Conservation (phyloP, 352 stramenopile species). For the Phytopythium litorale region DNA sequence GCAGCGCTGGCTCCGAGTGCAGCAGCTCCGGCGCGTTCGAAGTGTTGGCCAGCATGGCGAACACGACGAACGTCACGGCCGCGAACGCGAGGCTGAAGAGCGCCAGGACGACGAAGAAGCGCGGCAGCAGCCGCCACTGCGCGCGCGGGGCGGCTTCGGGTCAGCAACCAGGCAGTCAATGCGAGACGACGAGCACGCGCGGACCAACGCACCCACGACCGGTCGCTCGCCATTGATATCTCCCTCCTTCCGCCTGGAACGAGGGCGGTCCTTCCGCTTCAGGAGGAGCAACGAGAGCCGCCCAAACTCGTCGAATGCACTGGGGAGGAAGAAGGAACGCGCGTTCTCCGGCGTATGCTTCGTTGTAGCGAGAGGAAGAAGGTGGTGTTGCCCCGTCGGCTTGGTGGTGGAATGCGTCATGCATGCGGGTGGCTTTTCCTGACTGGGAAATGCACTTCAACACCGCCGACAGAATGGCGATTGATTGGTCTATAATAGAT, state of each 20-base stretch:
- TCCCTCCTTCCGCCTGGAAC: too few relatives aligned
- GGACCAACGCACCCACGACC: not conserved
- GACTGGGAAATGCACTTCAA: not conserved
- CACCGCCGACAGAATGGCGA: too few relatives aligned
- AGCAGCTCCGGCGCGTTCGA: not conserved
- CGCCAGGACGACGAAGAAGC: conserved; percentile 19
- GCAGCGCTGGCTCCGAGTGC: conserved; percentile 6
- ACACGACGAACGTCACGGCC: conserved; percentile 17
- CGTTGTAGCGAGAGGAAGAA: too few relatives aligned
- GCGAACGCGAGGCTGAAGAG: conserved; percentile 25
- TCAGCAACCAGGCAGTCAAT: not conserved
- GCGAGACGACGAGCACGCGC: not conserved
- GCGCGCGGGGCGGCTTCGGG: not conserved
- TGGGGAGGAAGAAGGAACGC: too few relatives aligned
- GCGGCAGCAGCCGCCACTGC: conserved; percentile 24
- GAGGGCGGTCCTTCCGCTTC: too few relatives aligned
- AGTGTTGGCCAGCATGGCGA: conserved; percentile 14
- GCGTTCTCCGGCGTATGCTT: not conserved
- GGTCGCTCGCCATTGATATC: not conserved
- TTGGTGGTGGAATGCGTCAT: too few relatives aligned
- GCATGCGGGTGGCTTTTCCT: not conserved
- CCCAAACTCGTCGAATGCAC: too few relatives aligned
- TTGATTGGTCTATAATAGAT: not conserved
- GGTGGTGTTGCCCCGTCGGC: too few relatives aligned
- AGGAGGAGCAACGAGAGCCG: too few relatives aligned